Base-by-base conservation (phyloP, 257 asterid genomes). In the Prunella vulgaris region DNA sequence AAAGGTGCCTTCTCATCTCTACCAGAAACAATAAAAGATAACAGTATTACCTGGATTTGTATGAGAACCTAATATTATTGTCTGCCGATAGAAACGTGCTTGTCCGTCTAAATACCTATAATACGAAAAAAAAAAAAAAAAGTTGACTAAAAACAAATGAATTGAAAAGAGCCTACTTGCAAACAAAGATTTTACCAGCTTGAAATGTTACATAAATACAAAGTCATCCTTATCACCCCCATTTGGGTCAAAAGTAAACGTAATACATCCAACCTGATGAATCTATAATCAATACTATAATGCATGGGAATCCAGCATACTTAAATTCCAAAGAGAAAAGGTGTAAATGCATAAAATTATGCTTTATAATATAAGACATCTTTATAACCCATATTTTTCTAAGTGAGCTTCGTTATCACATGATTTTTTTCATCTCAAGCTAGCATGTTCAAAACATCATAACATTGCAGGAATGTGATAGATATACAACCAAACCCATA, bases 51-150 rank as follows among this genome's bases (percentile, higher is more conserved):
- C 99, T 84, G 97, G 99, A 78, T 82, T 87, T 64, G 83, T 38
- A 77, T 93, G 97, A 76, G 97, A 90, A 76, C 94, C 74, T 71
- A 93, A 84, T 63, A 93, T 74, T 76, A 93, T 73, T 54, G 99
- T 80, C 74, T 93, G 99, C 79, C 99, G 86, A 73, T 90, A 93
- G 88, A 84, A 87, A 15, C 75, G 91, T 4, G 97, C 93, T 77
- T 87, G 99, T 65, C 84, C 96, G 57, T 93, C 97, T 69, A 88
- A 70, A 69, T 88, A 90, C 99, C 99, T 93, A 67, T n/a, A n/a
- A n/a, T n/a, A n/a, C n/a, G n/a, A n/a, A 63, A 30, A 37, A 69
- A 13, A 63, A 51, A 77, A 35, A 71, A 10, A 75, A 56, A 46
- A 46, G 5, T 64, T 22, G 72, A 59, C 18, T 49, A 32, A 59